Percentiles rank a stretch among this genome's conserved stretches.
These are phyloP conservation scores for Trypanosoma vivax DNA, from an alignment of 208 protist genomes.

Conservation along the genomic window DNA sequence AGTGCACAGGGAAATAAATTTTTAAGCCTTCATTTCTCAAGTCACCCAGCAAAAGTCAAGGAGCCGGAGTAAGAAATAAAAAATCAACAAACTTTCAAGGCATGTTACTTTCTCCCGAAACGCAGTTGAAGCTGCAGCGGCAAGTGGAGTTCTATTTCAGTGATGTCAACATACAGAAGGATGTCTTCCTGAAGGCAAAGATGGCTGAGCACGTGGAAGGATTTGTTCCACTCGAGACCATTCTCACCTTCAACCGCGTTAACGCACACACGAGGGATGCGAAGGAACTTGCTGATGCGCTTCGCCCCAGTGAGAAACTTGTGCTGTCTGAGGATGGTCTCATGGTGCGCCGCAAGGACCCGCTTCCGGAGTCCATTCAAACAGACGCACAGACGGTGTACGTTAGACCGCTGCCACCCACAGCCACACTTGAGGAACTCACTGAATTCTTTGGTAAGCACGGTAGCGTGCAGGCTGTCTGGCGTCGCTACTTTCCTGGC, in stretches of 20 bases:
- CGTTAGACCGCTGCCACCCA: conserved; percentile 73
- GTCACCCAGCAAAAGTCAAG: neutral
- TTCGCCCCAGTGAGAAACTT: conserved; percentile 53
- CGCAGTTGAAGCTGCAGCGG: conserved; percentile 40
- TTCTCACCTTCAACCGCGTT: conserved; percentile 87
- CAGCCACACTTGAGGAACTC: conserved; percentile 72
- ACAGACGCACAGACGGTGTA: conserved; percentile 82
- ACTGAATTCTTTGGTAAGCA: conserved; percentile 62
- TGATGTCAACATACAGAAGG: conserved; percentile 86
- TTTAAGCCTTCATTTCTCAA: too few relatives aligned
- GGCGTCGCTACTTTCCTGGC: conserved; percentile 75
- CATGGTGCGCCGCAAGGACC: conserved; percentile 67
- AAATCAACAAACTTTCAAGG: conserved; percentile 2
- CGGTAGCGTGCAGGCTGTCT: conserved; percentile 76
- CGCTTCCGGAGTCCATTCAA: conserved; percentile 84
- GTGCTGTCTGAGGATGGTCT: conserved; percentile 53
- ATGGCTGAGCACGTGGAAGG: conserved; percentile 83
- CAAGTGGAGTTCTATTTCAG: conserved; percentile 92
- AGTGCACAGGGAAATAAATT: too few relatives aligned
- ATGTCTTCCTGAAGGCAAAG: conserved; percentile 85
- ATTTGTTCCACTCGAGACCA: conserved; percentile 62
- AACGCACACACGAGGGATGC: conserved; percentile 67
- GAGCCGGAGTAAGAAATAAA: neutral
- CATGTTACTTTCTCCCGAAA: conserved; percentile 14
- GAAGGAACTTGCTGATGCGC: conserved; percentile 51